phyloP scores from a whole-genome alignment of 2,329 filamentous ascomycete species.

The Ophiocordyceps unilateralis region DNA sequence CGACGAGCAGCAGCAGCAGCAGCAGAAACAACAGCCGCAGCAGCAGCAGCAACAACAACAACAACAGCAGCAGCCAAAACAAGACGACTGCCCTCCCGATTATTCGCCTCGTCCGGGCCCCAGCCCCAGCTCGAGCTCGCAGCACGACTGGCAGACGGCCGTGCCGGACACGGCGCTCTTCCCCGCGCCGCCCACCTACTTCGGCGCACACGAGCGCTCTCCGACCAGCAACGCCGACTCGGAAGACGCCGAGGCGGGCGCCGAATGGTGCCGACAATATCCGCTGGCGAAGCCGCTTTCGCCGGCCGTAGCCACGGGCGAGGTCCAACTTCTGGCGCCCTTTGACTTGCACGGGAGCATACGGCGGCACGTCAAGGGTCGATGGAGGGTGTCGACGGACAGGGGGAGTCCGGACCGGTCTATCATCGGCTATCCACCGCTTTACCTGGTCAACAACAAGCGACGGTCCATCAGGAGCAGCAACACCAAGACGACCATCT shows the following conservation, averaged over 20 bases:
- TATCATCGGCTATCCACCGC: slow-evolving; percentile 49
- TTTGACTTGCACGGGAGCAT: slow-evolving; percentile 29
- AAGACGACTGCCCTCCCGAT: neutral
- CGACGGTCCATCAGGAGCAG: slow-evolving; percentile 8
- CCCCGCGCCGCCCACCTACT: slow-evolving; percentile 54
- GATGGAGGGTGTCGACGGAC: slow-evolving; percentile 29
- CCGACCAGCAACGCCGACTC: slow-evolving; percentile 52
- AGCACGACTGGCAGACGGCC: slow-evolving; percentile 52
- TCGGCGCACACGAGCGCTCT: slow-evolving; percentile 43
- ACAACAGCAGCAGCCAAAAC: neutral
- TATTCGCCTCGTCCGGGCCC: slow-evolving; percentile 14
- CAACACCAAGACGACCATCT: slow-evolving; percentile 24
- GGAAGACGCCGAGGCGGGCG: slow-evolving; percentile 44
- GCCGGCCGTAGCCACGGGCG: slow-evolving; percentile 30
- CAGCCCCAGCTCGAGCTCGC: slow-evolving; percentile 12
- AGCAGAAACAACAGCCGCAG: neutral
- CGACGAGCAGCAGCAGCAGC: neutral
- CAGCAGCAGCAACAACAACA: neutral
- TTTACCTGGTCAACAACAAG: slow-evolving; percentile 41
- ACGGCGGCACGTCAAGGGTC: slow-evolving; percentile 26
- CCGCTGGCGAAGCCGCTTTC: slow-evolving; percentile 37
- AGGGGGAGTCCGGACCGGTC: slow-evolving; percentile 38
- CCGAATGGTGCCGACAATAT: slow-evolving; percentile 45
- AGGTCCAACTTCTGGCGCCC: slow-evolving; percentile 38
- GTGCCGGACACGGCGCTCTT: slow-evolving; percentile 58